Base-by-base conservation (phyloP, 1,284 basidiomycete species). In the Gymnopus androsaceus region DNA sequence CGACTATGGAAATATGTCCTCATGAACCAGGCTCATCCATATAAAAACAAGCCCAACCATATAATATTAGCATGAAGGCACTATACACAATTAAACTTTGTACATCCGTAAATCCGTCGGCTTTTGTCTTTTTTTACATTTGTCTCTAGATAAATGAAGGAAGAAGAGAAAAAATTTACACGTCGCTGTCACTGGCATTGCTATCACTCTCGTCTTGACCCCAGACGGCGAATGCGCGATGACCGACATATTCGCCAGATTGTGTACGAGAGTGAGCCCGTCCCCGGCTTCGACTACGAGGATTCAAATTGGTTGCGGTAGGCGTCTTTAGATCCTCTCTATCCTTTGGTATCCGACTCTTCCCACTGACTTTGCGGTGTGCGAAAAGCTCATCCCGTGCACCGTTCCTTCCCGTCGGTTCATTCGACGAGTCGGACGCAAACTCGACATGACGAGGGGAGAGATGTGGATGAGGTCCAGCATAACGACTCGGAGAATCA, bases 191-290 rank as follows among this genome's bases (percentile, higher is more conserved):
- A 60, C 88, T 91, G 17, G 88, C 78, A 63, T 85, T 87, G 65
- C 88, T 90, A 64, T 94, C 92, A 55, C 89, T 93, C 69, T 94
- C 92, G 67, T 94, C 92, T 47, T 90, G 87, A 1, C 90, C 91
- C 83, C 85, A 90, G 17, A 90, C 90, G 53, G 88, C 87, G 64
- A 92, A 91, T 36, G 89, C 88, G 27, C 84, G 73, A 47, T 77
- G 79, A 38, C 78, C 76, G 46, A 75, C 74, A 47, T 75, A 69
- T 25, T 79, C 77, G 31, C 66, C 69, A 25, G 72, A 73, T 53
- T 69, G 72, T 37, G 70, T 71, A 49, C 72, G 71, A 57, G 71
- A 70, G 52, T 73, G 72, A 28, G 69, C 67, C 49, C 71, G 66
- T 50, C 73, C 72, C 54, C 70, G 70, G 27, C 41, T 53, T 48